phyloP scores from a whole-genome alignment of 345 rosid genomes.

The Corchorus capsularis region DNA sequence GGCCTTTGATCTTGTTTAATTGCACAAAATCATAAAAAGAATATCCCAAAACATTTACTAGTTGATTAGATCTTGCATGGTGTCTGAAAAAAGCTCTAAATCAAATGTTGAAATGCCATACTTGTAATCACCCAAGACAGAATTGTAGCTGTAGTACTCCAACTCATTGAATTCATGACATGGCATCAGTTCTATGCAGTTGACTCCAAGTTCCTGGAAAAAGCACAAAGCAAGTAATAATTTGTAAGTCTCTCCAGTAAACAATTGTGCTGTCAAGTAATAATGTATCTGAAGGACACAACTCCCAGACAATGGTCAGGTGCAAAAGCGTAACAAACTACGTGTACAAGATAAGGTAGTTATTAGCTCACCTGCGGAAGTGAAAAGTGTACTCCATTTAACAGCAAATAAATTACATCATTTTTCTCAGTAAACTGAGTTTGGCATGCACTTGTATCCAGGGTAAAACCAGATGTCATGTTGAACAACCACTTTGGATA shows the following conservation, averaged over 20 bases:
- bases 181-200: constrained; percentile 96
- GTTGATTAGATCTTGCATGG: constrained; percentile 14
- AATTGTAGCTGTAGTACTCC: constrained; percentile 86
- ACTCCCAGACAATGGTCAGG: not conserved
- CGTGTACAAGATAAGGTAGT: not conserved
- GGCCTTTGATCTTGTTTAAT: constrained; percentile 9
- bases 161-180: constrained; percentile 97
- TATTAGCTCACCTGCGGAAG: not conserved
- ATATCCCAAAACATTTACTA: constrained; percentile 6
- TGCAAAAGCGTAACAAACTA: not conserved
- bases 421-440: not conserved
- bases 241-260: constrained; percentile 1
- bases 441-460: not conserved
- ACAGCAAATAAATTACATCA: not conserved
- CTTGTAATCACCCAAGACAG: constrained; percentile 78
- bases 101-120: constrained; percentile 37
- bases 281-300: not conserved
- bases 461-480: not conserved
- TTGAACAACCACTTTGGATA: not conserved
- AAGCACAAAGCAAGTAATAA: constrained; percentile 13
- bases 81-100: constrained; percentile 9
- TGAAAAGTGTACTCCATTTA: not conserved
- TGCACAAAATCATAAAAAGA: not conserved
- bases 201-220: constrained; percentile 91
- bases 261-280: not conserved